A percentile compares a stretch with the other conserved stretches of the same genome.
phyloP scores from a whole-genome alignment of 1,139 yeast species.

The Hyphopichia khmerensis region DNA sequence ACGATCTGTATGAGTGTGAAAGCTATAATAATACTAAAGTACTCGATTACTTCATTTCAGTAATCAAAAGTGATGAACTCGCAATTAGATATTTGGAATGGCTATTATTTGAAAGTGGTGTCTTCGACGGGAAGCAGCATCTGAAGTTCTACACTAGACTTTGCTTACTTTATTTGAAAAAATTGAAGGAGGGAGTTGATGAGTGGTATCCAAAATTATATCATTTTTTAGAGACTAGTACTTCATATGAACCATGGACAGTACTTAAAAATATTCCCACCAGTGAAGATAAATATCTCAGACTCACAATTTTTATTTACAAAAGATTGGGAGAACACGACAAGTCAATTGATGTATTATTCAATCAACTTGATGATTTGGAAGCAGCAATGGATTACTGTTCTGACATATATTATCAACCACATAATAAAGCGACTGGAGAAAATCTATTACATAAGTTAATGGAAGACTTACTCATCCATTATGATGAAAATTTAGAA shows the following conservation, averaged over 20 bases:
- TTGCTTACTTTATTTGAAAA: slow-evolving; percentile 53
- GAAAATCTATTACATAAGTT: slow-evolving; percentile 33
- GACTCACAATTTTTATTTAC: slow-evolving; percentile 59
- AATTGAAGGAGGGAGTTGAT: slow-evolving; percentile 20
- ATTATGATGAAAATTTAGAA: slow-evolving; percentile 28
- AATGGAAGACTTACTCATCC: slow-evolving; percentile 37
- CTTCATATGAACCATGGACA: slow-evolving; percentile 47
- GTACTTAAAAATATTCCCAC: slow-evolving; percentile 39
- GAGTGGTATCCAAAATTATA: slow-evolving; percentile 36
- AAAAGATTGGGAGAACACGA: slow-evolving; percentile 61
- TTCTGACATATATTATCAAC: slow-evolving; percentile 42
- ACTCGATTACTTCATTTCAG: slow-evolving; percentile 41
- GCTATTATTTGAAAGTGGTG: slow-evolving; percentile 42
- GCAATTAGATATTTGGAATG: slow-evolving; percentile 63
- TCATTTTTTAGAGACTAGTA: slow-evolving; percentile 33
- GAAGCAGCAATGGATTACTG: slow-evolving; percentile 62
- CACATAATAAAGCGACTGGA: slow-evolving; percentile 40
- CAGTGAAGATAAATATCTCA: slow-evolving; percentile 30
- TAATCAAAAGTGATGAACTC: slow-evolving; percentile 27
- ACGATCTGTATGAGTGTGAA: slow-evolving; percentile 62
- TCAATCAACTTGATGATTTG: slow-evolving; percentile 57
- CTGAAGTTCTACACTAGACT: slow-evolving; percentile 51
- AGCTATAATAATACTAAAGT: slow-evolving; percentile 56
- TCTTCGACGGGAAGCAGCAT: slow-evolving; percentile 38
- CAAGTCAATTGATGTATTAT: slow-evolving; percentile 63